Conservation (phyloP, 2,329 filamentous ascomycete genomes). For the Diaporthe citriasiana region DNA sequence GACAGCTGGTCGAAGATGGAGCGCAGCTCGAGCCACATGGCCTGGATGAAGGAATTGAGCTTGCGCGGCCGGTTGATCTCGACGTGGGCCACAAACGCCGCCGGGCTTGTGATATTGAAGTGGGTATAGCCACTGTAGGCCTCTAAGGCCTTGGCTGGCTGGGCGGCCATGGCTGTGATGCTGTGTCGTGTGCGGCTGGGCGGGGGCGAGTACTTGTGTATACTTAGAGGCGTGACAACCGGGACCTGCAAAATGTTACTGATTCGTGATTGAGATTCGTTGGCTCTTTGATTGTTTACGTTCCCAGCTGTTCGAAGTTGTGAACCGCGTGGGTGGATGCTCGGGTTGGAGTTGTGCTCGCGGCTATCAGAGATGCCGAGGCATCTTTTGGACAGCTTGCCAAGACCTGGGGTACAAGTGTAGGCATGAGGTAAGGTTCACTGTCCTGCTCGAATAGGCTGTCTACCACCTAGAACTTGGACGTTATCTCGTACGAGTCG, state of each 20-base stretch:
- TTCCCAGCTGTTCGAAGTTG: not conserved
- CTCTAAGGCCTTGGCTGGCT: constrained; percentile 14
- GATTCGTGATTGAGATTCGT: not conserved
- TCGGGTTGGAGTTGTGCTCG: not conserved
- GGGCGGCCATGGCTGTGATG: constrained; percentile 32
- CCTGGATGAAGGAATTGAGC: constrained; percentile 87
- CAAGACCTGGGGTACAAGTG: constrained; percentile 14
- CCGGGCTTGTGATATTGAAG: constrained; percentile 81
- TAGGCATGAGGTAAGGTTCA: not conserved
- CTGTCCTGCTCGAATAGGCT: not conserved
- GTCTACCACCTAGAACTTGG: not conserved
- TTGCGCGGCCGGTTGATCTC: constrained; percentile 91
- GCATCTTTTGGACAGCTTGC: constrained; percentile 15
- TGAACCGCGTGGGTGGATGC: not conserved
- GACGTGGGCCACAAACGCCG: constrained; percentile 85
- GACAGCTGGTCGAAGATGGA: constrained; percentile 81
- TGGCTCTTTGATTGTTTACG: not conserved
- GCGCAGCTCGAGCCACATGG: constrained; percentile 89
- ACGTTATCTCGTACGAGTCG: not conserved
- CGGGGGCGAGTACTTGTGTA: not conserved
- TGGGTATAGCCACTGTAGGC: constrained; percentile 68
- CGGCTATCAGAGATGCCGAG: constrained; percentile 29
- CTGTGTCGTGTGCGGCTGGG: not conserved
- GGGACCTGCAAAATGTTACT: not conserved
- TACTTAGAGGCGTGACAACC: not conserved